These are phyloP conservation scores for Exophiala sp. DNA, from an alignment of 2,329 filamentous ascomycete species.

Conservation along the genomic window DNA sequence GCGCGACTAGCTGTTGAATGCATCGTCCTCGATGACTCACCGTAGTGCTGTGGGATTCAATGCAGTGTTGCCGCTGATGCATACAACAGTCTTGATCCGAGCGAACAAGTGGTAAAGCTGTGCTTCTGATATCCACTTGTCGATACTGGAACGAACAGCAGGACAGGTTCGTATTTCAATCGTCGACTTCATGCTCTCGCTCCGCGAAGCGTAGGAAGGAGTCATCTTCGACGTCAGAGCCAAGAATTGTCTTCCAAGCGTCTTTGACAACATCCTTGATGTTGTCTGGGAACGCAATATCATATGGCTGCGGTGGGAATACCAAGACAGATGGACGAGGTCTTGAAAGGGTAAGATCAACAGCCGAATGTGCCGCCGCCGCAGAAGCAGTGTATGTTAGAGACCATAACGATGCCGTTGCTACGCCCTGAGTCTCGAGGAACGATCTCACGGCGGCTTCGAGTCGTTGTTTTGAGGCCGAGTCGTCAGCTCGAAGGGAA, in stretches of 20 bases:
- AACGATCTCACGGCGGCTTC: conserved; percentile 16
- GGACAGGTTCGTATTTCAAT: neutral
- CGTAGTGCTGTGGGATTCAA: too few species aligned
- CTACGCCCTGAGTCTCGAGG: conserved; percentile 8
- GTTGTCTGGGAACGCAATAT: conserved; percentile 71
- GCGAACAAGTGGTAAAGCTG: too few species aligned
- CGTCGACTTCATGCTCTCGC: conserved; percentile 15
- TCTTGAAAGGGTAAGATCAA: conserved; percentile 6
- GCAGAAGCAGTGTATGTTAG: conserved; percentile 48
- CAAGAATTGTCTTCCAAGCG: conserved; percentile 66
- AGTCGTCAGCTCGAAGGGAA: conserved; percentile 34
- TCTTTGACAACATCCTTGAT: conserved; percentile 63
- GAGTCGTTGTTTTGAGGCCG: conserved; percentile 13
- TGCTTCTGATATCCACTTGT: too few species aligned
- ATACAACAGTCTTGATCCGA: too few species aligned
- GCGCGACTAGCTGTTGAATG: too few species aligned
- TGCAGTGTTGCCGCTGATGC: too few species aligned
- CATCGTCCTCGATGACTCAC: too few species aligned
- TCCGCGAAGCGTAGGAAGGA: conserved; percentile 52
- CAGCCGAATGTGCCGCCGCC: conserved; percentile 32
- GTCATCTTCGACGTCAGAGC: conserved; percentile 47
- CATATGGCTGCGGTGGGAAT: conserved; percentile 59
- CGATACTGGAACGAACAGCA: neutral
- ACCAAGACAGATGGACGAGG: conserved; percentile 44
- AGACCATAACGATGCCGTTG: conserved; percentile 20